phyloP scores from a whole-genome alignment of 495 filamentous ascomycete species.

The Daldinia concentrica region DNA sequence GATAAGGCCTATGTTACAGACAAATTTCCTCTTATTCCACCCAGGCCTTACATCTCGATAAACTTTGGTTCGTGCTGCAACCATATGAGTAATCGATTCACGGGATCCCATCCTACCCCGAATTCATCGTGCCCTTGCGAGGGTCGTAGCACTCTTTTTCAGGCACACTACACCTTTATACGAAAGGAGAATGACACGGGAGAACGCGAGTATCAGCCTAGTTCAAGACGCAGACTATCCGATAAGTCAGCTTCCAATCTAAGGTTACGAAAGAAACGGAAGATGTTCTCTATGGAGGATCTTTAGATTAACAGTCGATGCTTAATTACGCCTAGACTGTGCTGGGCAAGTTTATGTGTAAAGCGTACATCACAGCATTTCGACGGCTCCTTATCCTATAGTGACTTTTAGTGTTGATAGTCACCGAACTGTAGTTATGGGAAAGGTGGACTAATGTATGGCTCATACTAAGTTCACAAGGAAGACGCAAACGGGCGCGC shows the following conservation, averaged over 20 bases:
- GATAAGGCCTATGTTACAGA: slow-evolving; percentile 51
- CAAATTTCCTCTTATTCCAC: not conserved
- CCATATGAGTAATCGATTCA: too few relatives aligned
- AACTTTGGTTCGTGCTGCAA: not conserved
- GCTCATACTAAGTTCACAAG: too few relatives aligned
- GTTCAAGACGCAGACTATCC: not conserved
- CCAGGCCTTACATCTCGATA: not conserved
- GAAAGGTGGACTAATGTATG: too few relatives aligned
- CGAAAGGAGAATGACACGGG: not conserved
- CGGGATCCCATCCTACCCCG: not conserved
- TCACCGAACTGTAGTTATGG: too few relatives aligned
- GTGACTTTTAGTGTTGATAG: too few relatives aligned
- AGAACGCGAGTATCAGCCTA: not conserved
- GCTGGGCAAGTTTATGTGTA: not conserved
- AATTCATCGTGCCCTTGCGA: not conserved
- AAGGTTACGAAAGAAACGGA: not conserved
- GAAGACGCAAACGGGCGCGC: too few relatives aligned
- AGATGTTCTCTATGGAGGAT: not conserved
- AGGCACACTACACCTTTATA: not conserved
- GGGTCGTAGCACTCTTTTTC: too few relatives aligned
- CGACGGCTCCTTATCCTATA: too few relatives aligned
- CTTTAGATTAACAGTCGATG: not conserved
- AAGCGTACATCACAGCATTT: not conserved
- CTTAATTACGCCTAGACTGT: not conserved
- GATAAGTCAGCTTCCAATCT: not conserved